Evolutionary conservation across 1,139 yeast species (phyloP).

Genomic region (Taiozyma sp.): DNA sequence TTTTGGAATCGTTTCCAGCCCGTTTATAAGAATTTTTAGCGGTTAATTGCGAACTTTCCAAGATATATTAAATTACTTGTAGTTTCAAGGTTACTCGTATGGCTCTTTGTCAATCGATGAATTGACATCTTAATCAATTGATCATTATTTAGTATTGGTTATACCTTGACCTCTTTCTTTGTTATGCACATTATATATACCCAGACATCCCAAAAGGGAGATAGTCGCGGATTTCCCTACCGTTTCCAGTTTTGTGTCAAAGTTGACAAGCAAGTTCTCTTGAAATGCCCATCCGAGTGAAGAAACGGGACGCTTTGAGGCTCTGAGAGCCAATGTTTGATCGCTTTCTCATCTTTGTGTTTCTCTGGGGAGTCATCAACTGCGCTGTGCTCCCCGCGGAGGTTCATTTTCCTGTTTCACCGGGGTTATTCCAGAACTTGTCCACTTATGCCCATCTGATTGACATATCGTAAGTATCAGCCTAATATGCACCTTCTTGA

Average conservation of each 20-base stretch:
- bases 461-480: constrained; percentile 33
- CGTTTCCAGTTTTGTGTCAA: not conserved
- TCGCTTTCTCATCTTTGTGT: not conserved
- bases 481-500: not conserved
- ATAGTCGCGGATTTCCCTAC: not conserved
- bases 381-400: not conserved
- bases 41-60: no score
- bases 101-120: no score
- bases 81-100: no score
- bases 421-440: constrained; percentile 10
- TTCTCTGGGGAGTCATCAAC: not conserved
- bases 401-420: constrained; percentile 3
- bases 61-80: no score
- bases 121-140: no score
- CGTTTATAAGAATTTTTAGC: no score
- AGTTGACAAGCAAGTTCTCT: not conserved
- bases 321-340: not conserved
- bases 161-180: no score
- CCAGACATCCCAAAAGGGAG: no score
- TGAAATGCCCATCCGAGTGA: not conserved
- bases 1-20: no score
- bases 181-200: no score
- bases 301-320: not conserved
- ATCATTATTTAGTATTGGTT: no score
- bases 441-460: constrained; percentile 35